phyloP scores from a whole-genome alignment of 306 rosid species.

The Dryas alaskensis region DNA sequence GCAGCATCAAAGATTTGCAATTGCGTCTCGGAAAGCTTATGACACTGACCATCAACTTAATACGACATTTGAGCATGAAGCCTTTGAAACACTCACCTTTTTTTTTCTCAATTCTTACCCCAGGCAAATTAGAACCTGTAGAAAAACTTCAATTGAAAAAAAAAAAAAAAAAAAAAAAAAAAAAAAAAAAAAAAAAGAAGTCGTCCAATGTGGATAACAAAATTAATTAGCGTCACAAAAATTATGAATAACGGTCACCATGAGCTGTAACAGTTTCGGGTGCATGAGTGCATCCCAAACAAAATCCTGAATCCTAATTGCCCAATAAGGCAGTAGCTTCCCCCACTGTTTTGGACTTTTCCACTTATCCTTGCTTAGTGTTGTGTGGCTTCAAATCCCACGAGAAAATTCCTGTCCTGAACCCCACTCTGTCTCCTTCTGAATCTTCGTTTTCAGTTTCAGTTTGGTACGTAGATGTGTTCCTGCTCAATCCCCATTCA shows the following conservation, averaged over 20 bases:
- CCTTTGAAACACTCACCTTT: no score
- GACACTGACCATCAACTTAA: no score
- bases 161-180: no score
- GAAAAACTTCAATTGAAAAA: not conserved
- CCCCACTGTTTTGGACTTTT: conserved; percentile 23
- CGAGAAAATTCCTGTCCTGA: not conserved
- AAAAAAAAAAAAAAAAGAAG: not conserved
- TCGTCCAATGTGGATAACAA: conserved; percentile 1
- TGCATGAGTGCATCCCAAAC: not conserved
- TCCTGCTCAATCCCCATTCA: no score
- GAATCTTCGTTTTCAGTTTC: conserved; percentile 16
- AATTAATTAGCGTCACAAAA: conserved; percentile 37
- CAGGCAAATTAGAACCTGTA: not conserved
- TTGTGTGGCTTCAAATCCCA: conserved; percentile 53
- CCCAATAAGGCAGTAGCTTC: not conserved
- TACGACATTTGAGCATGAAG: no score
- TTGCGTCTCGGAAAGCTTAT: no score
- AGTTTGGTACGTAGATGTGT: no score
- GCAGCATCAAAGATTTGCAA: no score
- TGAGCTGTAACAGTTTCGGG: not conserved
- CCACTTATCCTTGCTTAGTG: conserved; percentile 27
- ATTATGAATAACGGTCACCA: conserved; percentile 24
- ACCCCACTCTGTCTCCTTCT: conserved; percentile 19
- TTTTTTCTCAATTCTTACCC: no score
- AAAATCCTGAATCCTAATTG: not conserved